Evolutionary conservation across 441 rosid genomes (phyloP), one percentile per base, ranked within the genome.

Genomic region (Erodium chrysanthum): DNA sequence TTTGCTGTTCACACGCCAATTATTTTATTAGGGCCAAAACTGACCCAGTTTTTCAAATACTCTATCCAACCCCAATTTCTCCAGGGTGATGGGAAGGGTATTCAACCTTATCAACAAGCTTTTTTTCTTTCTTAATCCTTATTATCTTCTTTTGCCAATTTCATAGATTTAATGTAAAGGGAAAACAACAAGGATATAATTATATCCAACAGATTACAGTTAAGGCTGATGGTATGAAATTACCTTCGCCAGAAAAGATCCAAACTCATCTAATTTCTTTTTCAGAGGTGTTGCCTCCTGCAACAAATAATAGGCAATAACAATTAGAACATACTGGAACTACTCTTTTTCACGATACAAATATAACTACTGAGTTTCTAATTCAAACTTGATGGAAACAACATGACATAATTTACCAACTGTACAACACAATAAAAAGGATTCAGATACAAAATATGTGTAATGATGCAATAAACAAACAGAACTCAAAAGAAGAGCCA

Each of bases 231-330:
- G 52, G 37, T 22, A 64, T 35, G 74, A 65, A 67, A 69, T 82
- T 74, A 93, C 99, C 97, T 94, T 94, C 18, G 99, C 99, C 85
- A 94, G 82, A 77, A 94, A 91, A 78, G 94, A 84, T 70, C 97
- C 97, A 84, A 94, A 94, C 78, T 94, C 98, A 78, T 94, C 98
- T 82, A 94, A 80, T 77, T 94, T 91, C 88, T 84, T 94, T 82
- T 94, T 94, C 85, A 94, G 76, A 64, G 98, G 97, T 59, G 97
- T 91, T 33, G 73, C 92, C 82, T 94, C 97, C 99, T 94, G 88
- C 78, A 85, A 78, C 66, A 58, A 73, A 60, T 54, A 17, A 67
- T 33, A 77, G 56, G 67, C 63, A 50, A 54, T 29, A 62, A 66
- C 60, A 50, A 44, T 69, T 42, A 75, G 33, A 66, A 64, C 11